These are phyloP conservation scores for Setomelanomma holmii DNA, from an alignment of 2,329 filamentous ascomycete genomes.

Conservation along the genomic window DNA sequence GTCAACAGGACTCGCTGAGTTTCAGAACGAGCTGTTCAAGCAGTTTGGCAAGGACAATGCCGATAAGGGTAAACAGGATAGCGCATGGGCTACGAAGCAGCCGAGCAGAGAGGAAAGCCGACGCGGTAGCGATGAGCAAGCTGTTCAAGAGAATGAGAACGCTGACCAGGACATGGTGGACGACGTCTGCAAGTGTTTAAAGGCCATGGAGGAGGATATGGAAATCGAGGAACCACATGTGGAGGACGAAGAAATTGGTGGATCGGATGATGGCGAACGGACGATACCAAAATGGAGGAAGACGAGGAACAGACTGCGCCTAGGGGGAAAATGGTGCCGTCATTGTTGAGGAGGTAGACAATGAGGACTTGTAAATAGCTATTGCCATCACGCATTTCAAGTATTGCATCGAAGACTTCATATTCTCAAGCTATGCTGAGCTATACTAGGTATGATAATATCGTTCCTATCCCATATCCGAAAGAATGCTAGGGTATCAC, in stretches of 20 bases:
- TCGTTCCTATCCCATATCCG: neutral
- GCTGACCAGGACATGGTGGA: neutral
- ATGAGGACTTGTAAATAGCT: neutral
- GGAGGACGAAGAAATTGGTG: neutral
- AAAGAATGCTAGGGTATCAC: slow-evolving; percentile 3
- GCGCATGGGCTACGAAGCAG: neutral
- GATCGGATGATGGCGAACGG: neutral
- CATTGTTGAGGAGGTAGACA: neutral
- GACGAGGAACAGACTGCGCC: too few relatives aligned
- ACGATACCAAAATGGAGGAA: neutral
- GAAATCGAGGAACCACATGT: too few relatives aligned
- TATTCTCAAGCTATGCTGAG: neutral
- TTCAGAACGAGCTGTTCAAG: neutral
- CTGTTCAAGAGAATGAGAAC: neutral
- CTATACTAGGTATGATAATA: neutral
- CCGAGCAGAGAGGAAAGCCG: neutral
- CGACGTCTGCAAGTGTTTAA: neutral
- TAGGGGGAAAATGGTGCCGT: too few relatives aligned
- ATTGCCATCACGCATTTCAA: neutral
- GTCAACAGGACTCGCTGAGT: neutral
- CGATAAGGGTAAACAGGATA: neutral
- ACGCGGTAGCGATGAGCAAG: neutral
- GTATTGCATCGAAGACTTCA: neutral
- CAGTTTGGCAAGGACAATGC: neutral
- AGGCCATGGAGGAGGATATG: neutral